Evolutionary conservation across 177 flowering plant genomes (phyloP), one percentile per base, ranked within the genome.

Genomic region (Vitis hybrid): DNA sequence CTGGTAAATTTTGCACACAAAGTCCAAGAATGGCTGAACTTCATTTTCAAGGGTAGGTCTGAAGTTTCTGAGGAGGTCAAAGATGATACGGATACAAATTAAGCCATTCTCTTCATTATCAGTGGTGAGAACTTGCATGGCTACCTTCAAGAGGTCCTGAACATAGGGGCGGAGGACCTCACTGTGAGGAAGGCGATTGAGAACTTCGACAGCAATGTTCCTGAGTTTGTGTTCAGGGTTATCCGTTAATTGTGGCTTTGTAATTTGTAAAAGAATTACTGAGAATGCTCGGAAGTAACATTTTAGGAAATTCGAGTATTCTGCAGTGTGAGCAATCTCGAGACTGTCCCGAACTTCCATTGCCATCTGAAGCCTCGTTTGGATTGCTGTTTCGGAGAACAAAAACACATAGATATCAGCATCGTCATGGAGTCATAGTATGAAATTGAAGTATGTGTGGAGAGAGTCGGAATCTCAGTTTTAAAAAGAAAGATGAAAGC

Each of bases 61-160:
- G 71, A 96, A 96, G 72, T 93, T 93, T 73, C 97, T 81, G 10
- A 96, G 83, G 18, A 96, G 84, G 68, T 93, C 99, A 63, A 96
- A 93, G 53, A 96, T 93, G 55, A 93, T 91, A 1, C 97, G 87
- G n/a, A 96, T 92, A 64, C 97, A 88, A 63, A 93, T 92, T 50
- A 93, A 76, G 7, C 97, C 99, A 68, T 93, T 96, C 71, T 93
- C 99, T 72, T 96, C 99, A 69, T 96, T 93, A 69, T 96, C 99
- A 0, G 84, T 68, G 22, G 97, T 93, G 6, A 96, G 92, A 12
- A 96, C 98, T 66, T 93, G 98, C 89, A 96, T 85, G n/a, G 99
- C 95, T 3, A 96, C 90, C 80, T 90, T 93, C 66, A 96, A 81
- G 29, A 96, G 87, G 73, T 96, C 97, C 83, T 92, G 95, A 51